Conservation (phyloP, 2,329 filamentous ascomycete species). For the Arachnomyces sp. region DNA sequence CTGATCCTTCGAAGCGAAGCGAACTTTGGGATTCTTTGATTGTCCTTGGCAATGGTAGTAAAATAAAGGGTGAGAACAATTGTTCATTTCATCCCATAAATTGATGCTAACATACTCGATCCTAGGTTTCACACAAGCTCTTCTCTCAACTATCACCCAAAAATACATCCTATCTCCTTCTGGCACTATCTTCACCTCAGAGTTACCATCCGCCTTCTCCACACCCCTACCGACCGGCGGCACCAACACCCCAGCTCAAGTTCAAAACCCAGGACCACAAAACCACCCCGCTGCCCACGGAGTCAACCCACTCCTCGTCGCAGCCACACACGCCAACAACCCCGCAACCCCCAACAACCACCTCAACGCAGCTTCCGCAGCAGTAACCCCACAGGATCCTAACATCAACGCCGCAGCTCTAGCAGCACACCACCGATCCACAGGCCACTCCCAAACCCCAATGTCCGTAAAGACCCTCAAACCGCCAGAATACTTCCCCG, state of each 20-base stretch:
- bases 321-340: slow-evolving; percentile 57
- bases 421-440: slow-evolving; percentile 45
- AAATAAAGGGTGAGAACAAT: slow-evolving; percentile 45
- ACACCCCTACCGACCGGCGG: slow-evolving; percentile 85
- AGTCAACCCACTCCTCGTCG: slow-evolving; percentile 85
- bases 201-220: slow-evolving; percentile 86
- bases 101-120: slow-evolving; percentile 34
- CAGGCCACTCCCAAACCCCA: slow-evolving; percentile 64
- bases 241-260: slow-evolving; percentile 65
- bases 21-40: slow-evolving; percentile 87
- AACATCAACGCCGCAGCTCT: slow-evolving; percentile 14
- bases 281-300: slow-evolving; percentile 50
- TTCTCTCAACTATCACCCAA: slow-evolving; percentile 67
- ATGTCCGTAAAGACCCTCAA: slow-evolving; percentile 72
- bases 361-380: slow-evolving; percentile 24
- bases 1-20: slow-evolving; percentile 74
- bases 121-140: slow-evolving; percentile 77
- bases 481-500: slow-evolving; percentile 75
- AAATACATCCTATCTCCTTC: slow-evolving; percentile 89
- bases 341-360: slow-evolving; percentile 31
- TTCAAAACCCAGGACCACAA: slow-evolving; percentile 40
- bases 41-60: slow-evolving; percentile 80
- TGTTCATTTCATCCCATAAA: not conserved
- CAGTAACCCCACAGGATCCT: slow-evolving; percentile 17
- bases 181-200: slow-evolving; percentile 93